Evolutionary conservation across 164 flowering plant species (phyloP).

Genomic region (Pachysandra terminalis): DNA sequence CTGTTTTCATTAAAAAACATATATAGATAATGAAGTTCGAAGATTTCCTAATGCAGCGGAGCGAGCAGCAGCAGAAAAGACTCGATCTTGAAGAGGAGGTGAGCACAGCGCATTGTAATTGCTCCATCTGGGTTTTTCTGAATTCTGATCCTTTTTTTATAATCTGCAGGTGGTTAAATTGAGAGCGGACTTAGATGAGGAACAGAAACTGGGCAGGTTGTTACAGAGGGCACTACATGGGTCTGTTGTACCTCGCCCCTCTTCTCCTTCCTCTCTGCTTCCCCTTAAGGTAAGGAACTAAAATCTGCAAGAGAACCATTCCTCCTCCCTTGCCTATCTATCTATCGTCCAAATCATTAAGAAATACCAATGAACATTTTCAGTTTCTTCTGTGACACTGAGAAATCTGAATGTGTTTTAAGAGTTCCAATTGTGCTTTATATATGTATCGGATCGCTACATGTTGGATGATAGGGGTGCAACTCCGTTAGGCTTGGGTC

Average conservation of each 20-base stretch:
- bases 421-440: too few species aligned
- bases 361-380: too few species aligned
- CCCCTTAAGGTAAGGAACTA: slow-evolving; percentile 51
- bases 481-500: too few species aligned
- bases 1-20: background rate
- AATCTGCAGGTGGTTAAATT: slow-evolving; percentile 46
- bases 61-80: slow-evolving; percentile 40
- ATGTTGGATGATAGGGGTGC: too few species aligned
- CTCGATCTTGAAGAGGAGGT: slow-evolving; percentile 65
- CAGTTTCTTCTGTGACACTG: too few species aligned
- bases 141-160: too few species aligned
- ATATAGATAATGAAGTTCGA: slow-evolving; percentile 69
- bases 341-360: too few species aligned
- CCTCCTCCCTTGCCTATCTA: too few species aligned
- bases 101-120: background rate
- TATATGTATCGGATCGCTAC: too few species aligned
- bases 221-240: slow-evolving; percentile 52
- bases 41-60: slow-evolving; percentile 55
- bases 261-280: slow-evolving; percentile 35
- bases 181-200: slow-evolving; percentile 47
- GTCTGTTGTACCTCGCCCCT: slow-evolving; percentile 38
- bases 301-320: too few species aligned
- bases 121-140: background rate
- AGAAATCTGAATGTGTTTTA: too few species aligned
- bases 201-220: slow-evolving; percentile 43